Evolutionary conservation across 2,329 filamentous ascomycete species (phyloP), one percentile per base, ranked within the genome.

Genomic region (Cryphonectria carpinicola): DNA sequence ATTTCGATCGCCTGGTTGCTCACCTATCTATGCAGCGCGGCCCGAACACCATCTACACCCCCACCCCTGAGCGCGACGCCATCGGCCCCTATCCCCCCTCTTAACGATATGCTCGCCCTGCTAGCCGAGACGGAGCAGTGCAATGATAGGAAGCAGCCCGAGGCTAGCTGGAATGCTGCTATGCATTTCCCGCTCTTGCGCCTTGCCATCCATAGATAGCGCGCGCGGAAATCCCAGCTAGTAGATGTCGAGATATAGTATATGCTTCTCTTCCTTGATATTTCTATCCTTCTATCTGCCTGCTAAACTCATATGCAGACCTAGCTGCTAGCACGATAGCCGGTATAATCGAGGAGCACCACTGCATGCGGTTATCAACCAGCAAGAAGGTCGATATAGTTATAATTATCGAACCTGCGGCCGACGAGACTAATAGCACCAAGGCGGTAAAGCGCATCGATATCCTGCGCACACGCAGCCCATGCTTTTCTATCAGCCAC

Each of bases 131-230:
- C 46, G 32, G 56, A 43, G 17, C 63, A 56, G 19, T 39, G 39
- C 37, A 52, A 61, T 52, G 46, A 66, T 22, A 62, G 39, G 52
- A 58, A n/a, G 46, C 52, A 28, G 28, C n/a, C 68, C 28, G 19
- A 52, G 35, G n/a, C 61, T n/a, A 37, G 61, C 61, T 63, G 61
- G 61, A 63, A 43, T 13, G 37, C 37, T 8, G 61, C 61, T 10
- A 22, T 63, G 19, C 61, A 63, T 22, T 63, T 39, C 35, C 61
- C 61, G 11, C 32, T 63, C 14, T 11, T 63, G 37, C 22, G 19
- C 4, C 61, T 63, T 5, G 61, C 61, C 37, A 5, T 63, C n/a
- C 35, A 39, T 10, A 37, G 61, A 25, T 17, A 41, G 52, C 1
- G 10, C n/a, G n/a, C n/a, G 52, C 22, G 52, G 10, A 54, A 54